phyloP scores from a whole-genome alignment of 2,329 filamentous ascomycete species.

The Trichoderma arundinaceum region DNA sequence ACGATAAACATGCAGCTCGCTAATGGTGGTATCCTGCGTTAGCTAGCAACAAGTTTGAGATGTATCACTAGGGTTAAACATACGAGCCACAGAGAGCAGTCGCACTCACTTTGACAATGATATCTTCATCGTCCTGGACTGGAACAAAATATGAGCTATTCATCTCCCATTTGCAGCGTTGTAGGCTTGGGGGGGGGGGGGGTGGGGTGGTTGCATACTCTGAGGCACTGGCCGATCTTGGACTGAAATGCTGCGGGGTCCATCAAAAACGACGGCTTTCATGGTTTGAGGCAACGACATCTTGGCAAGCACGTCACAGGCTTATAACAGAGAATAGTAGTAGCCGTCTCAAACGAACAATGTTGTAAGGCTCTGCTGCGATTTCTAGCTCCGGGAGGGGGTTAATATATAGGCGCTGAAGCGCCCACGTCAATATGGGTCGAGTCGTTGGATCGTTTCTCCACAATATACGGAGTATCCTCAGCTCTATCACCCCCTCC shows the following conservation, averaged over 20 bases:
- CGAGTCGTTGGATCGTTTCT: not conserved
- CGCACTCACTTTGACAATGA: conserved; percentile 82
- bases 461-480: conserved; percentile 6
- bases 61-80: conserved; percentile 40
- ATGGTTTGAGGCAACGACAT: conserved; percentile 62
- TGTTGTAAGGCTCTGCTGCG: not conserved
- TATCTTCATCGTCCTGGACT: conserved; percentile 73
- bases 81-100: conserved; percentile 89
- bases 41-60: not conserved
- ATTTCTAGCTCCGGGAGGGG: not conserved
- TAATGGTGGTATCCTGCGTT: not conserved
- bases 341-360: not conserved
- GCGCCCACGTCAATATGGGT: conserved; percentile 17
- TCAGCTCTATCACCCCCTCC: conserved; percentile 9
- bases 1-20: conserved; percentile 82
- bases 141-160: conserved; percentile 16
- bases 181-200: too few species aligned
- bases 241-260: conserved; percentile 73
- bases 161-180: conserved; percentile 23
- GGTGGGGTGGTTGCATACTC: too few species aligned
- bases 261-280: conserved; percentile 89
- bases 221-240: conserved; percentile 81
- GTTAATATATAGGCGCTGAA: not conserved
- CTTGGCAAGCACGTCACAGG: not conserved
- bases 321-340: not conserved